Evolutionary conservation across 78 protist genomes (phyloP).

Genomic region (Mantamonas sphyraenae): DNA sequence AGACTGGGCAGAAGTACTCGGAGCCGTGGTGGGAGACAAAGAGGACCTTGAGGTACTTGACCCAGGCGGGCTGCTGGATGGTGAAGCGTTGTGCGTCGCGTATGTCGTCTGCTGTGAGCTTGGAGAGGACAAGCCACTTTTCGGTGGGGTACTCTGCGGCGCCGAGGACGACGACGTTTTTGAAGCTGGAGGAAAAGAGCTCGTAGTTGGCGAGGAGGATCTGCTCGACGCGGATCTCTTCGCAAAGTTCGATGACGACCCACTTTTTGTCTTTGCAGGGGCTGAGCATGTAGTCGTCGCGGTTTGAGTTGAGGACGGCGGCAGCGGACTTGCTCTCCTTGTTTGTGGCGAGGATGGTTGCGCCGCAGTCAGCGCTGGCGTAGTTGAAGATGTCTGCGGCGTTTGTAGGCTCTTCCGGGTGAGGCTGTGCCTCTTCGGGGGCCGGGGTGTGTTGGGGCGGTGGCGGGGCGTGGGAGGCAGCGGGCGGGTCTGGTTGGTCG

Average conservation of each 20-base stretch:
- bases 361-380: neutral
- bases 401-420: no score
- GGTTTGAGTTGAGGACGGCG: neutral
- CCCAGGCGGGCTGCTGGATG: slow-evolving; percentile 5
- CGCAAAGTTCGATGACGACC: slow-evolving; percentile 53
- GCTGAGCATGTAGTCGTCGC: slow-evolving; percentile 27
- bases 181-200: slow-evolving; percentile 50
- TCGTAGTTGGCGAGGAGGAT: slow-evolving; percentile 54
- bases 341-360: neutral
- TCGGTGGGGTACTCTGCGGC: slow-evolving; percentile 23
- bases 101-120: slow-evolving; percentile 38
- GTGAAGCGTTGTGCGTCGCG: slow-evolving; percentile 47
- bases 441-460: no score
- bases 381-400: no score
- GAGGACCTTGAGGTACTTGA: slow-evolving; percentile 21
- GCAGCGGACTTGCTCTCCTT: neutral
- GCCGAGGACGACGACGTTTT: slow-evolving; percentile 33
- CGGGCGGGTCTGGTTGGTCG: no score
- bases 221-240: slow-evolving; percentile 46
- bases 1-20: slow-evolving; percentile 46
- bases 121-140: slow-evolving; percentile 30
- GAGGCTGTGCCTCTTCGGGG: no score
- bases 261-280: slow-evolving; percentile 33
- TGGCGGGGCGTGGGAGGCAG: no score
- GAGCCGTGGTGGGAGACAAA: slow-evolving; percentile 40